These are phyloP conservation scores for Typha latifolia DNA, from an alignment of 176 grass and related monocot species.

Conservation along the genomic window DNA sequence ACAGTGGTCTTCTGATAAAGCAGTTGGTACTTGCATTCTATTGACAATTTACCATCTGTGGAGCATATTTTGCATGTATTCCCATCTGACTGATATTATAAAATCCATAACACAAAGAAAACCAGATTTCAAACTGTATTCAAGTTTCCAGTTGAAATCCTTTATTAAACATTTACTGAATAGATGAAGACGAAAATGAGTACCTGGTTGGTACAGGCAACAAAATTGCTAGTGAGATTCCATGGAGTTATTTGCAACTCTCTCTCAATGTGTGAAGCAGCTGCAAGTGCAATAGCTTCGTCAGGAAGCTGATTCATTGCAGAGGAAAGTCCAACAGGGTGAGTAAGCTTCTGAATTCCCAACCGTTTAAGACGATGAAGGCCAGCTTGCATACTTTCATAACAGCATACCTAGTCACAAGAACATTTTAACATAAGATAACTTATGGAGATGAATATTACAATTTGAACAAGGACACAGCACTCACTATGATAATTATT, in stretches of 20 bases:
- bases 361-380: constrained; percentile 68
- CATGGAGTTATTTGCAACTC: constrained; percentile 92
- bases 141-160: neutral
- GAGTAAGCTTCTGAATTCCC: constrained; percentile 68
- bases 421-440: constrained; percentile 2
- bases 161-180: neutral
- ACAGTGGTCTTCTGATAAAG: neutral
- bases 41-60: neutral
- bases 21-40: neutral
- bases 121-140: neutral
- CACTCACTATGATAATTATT: too few relatives aligned
- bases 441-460: neutral
- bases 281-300: constrained; percentile 92
- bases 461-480: neutral
- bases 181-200: constrained; percentile 4
- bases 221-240: constrained; percentile 95
- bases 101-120: neutral
- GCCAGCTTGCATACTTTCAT: constrained; percentile 96
- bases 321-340: constrained; percentile 61
- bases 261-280: constrained; percentile 79
- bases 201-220: constrained; percentile 84
- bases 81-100: neutral
- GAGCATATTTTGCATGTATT: too few relatives aligned
- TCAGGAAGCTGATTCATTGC: constrained; percentile 88
- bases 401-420: constrained; percentile 62